Evolutionary conservation across 2,329 filamentous ascomycete genomes (phyloP), one percentile per base, ranked within the genome.

Genomic region (Phyllosticta citribraziliensis): DNA sequence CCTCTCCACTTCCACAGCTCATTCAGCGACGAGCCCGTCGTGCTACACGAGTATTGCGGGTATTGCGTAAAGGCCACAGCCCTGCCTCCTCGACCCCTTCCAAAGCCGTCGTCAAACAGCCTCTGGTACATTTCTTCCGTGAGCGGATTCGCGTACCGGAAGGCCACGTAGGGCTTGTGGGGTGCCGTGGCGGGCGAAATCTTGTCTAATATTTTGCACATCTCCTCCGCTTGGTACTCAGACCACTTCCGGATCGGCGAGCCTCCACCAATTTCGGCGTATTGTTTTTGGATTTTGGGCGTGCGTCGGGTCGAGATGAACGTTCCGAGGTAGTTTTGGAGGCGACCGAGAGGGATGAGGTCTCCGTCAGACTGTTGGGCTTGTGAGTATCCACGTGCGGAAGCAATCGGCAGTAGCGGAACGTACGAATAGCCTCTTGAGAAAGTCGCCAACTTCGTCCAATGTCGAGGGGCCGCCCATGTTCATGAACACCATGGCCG

Each of bases 1-100:
- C 91, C 88, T 65, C 92, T 84, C 91, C 92, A 97, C 77, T 95
- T 97, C 94, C 94, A 99, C 40, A 99, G 78, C 77, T 99, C 94
- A 70, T 99, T 99, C 62, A 99, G 77, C 64, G 91, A 96, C 74
- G 91, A 96, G 22, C 94, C 94, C 0, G 94, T 99, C 1, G 94
- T 99, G 20, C 91, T 96, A 78, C 95, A 99, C 20, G 91, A 96
- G 76, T 99, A 99, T 73, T 99, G 94, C 2, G 94, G 94, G 69
- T 99, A 99, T 75, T 99, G 94, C 27, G 93, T 97, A 71, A 99
- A 99, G 1, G 94, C 94, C 4, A 99, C 91, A 1, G 95, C 94
- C 62, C 94, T 84, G 2, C 93, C 93, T n/a, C 92, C 92, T 63
- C 85, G 90, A 4, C 93, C 92, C 58, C 86, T 84, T 11, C 92